Conservation (phyloP, 108 stramenopile genomes). For the Nitzschia sp. region DNA sequence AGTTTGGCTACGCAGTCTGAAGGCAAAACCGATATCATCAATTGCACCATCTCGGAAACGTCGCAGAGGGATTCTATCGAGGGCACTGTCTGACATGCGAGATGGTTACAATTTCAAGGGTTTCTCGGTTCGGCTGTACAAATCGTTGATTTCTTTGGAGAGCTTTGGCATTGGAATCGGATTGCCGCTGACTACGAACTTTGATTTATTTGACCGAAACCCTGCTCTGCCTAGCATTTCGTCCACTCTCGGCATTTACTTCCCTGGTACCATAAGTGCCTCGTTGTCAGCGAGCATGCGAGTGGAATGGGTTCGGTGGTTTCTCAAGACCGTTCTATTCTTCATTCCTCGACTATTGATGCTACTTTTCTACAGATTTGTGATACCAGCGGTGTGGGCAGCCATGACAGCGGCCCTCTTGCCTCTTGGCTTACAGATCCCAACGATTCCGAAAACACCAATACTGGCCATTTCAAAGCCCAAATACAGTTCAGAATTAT, state of each 20-base stretch:
- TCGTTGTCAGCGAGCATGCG: slow-evolving; percentile 59
- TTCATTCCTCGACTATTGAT: slow-evolving; percentile 20
- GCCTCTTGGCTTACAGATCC: slow-evolving; percentile 2
- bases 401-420: slow-evolving; percentile 15
- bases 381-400: slow-evolving; percentile 31
- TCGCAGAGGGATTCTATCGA: background rate
- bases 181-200: slow-evolving; percentile 61
- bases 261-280: slow-evolving; percentile 57
- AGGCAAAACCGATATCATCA: background rate
- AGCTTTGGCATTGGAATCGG: slow-evolving; percentile 61
- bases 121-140: slow-evolving; percentile 62
- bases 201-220: slow-evolving; percentile 64
- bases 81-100: slow-evolving; percentile 22
- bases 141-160: slow-evolving; percentile 53
- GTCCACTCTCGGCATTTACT: slow-evolving; percentile 48
- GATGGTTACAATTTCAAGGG: slow-evolving; percentile 81
- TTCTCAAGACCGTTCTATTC: slow-evolving; percentile 32
- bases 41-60: background rate
- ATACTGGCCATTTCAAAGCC: slow-evolving; percentile 34
- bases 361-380: slow-evolving; percentile 18
- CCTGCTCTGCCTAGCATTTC: slow-evolving; percentile 52
- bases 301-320: slow-evolving; percentile 62
- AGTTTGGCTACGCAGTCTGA: slow-evolving; percentile 64
- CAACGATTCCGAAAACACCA: slow-evolving; percentile 9
- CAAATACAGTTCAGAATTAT: slow-evolving; percentile 48